These are phyloP conservation scores for Datura wrightii DNA, from an alignment of 257 asterid species.

Conservation along the genomic window DNA sequence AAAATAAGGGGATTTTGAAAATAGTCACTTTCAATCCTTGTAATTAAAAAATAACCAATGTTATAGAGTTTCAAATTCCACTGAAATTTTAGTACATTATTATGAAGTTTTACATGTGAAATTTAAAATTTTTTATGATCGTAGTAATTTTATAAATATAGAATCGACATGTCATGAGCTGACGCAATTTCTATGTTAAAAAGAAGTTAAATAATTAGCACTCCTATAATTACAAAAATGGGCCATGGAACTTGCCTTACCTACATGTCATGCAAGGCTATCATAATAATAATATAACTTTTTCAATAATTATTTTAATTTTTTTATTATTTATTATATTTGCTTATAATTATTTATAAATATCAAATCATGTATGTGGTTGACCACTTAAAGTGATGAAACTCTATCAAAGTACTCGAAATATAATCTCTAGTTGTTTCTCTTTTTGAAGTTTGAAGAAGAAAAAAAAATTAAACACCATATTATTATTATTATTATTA, in stretches of 20 bases:
- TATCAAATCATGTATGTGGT: constrained; percentile 28
- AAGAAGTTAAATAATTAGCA: background rate
- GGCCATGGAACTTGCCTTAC: constrained; percentile 25
- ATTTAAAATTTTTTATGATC: too few relatives aligned
- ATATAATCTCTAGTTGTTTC: constrained; percentile 28
- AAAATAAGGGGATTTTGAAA: background rate
- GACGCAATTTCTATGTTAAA: background rate
- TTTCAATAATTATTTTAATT: background rate
- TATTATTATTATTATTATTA: background rate
- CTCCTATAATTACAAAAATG: background rate
- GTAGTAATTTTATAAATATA: too few relatives aligned
- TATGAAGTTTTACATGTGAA: too few relatives aligned
- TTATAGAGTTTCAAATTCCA: background rate
- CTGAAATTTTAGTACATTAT: background rate
- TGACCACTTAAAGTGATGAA: constrained; percentile 35
- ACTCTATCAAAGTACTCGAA: background rate
- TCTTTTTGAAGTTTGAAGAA: background rate
- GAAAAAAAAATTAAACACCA: background rate
- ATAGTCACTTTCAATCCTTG: background rate
- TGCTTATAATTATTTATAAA: background rate
- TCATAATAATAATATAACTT: background rate
- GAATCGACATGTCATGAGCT: too few relatives aligned
- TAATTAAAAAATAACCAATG: background rate
- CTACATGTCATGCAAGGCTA: constrained; percentile 29
- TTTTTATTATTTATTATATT: background rate